phyloP scores from a whole-genome alignment of 805 yeast species.

The Komagataella ulmi region DNA sequence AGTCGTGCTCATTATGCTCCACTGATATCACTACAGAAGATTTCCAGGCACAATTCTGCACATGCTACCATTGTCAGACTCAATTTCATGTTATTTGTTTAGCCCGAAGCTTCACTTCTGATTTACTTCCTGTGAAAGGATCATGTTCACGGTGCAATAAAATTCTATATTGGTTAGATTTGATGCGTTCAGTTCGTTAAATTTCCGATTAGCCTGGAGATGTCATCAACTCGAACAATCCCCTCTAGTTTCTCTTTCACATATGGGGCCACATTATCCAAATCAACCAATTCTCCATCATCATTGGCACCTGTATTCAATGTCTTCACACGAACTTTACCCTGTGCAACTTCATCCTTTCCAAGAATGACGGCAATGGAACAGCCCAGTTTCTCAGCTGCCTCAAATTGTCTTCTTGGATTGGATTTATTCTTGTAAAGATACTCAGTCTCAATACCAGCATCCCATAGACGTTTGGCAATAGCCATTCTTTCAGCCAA shows the following conservation, averaged over 20 bases:
- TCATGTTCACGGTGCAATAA: conserved; percentile 3
- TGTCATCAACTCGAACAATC: conserved; percentile 42
- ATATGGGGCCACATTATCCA: conserved; percentile 42
- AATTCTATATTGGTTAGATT: conserved; percentile 1
- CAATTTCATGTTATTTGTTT: neutral
- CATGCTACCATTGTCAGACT: neutral
- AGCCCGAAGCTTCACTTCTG: neutral
- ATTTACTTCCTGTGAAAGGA: conserved; percentile 3
- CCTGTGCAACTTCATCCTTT: conserved; percentile 80
- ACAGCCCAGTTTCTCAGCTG: conserved; percentile 92
- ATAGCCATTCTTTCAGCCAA: conserved; percentile 83
- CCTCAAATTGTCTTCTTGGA: conserved; percentile 92
- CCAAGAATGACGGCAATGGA: conserved; percentile 87
- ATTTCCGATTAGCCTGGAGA: conserved; percentile 33
- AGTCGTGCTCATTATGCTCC: neutral
- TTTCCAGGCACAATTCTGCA: neutral
- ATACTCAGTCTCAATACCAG: conserved; percentile 84
- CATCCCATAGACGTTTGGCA: conserved; percentile 73
- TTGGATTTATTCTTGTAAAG: conserved; percentile 89
- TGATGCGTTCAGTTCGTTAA: neutral
- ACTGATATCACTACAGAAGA: neutral
- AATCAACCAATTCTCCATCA: conserved; percentile 69
- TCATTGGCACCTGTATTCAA: conserved; percentile 81
- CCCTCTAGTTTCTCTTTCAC: conserved; percentile 24
- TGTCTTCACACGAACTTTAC: conserved; percentile 73